Base-by-base conservation (phyloP, 129 eudicot genomes). In the Artemisia annua region DNA sequence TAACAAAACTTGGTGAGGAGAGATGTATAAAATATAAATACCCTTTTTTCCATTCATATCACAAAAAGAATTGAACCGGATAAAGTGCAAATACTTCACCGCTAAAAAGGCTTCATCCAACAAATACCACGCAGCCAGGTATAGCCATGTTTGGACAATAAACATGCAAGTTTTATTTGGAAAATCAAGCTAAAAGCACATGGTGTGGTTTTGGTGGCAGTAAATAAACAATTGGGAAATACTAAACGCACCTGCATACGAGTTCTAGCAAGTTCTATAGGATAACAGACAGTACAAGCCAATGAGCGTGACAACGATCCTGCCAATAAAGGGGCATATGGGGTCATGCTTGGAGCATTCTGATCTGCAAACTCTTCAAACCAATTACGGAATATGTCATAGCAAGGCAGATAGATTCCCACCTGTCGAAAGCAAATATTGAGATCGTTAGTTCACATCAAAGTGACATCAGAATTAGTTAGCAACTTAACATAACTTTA, bases 241-340 rank as follows among this genome's bases (percentile, higher is more conserved):
- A 59, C n/a, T 43, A 54, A 55, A 43, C 56, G 46, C 63, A 90
- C 99, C 99, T 95, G 99, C 97, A 91, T 91, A 30, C 99, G 91
- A 32, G 99, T 95, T 80, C 84, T 87, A 52, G 99, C 99, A 70
- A 95, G 97, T 60, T 95, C 99, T 22, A 95, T 88, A 30, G 99
- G 99, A 69, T 95, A 95, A 79, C 97, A 95, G 69, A 88, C 84
- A 39, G 87, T 81, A 85, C 99, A 95, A 66, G 99, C 99, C 82
- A 95, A 68, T 32, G 97, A 95, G 26, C 97, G 97, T 39, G 96
- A 86, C 67, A 95, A 71, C 11, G 99, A 81, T 26, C 99, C 99
- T 13, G 99, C 99, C 74, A 90, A 51, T 49, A 88, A 79, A 72
- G 99, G 99, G 57, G 90, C 89, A 57, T 87, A 91, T 6, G 91